Evolutionary conservation across 164 flowering plant species (phyloP).

Genomic region (Annona cherimola): DNA sequence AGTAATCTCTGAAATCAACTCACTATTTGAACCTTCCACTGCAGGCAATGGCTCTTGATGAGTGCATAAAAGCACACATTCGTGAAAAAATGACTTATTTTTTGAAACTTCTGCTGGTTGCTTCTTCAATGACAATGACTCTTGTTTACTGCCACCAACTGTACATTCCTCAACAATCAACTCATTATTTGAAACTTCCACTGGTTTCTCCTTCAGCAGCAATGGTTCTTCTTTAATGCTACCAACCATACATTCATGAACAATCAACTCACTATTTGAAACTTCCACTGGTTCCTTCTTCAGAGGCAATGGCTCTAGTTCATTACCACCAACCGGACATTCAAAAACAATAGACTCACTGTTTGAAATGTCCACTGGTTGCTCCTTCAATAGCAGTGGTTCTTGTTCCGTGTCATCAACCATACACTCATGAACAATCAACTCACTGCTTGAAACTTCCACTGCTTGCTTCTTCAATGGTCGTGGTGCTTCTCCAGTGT

Average conservation of each 20-base stretch:
- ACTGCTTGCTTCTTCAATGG: constrained; percentile 14
- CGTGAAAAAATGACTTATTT: constrained; percentile 4
- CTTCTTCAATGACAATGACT: not conserved
- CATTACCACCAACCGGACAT: too few relatives aligned
- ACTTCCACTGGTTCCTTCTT: constrained; percentile 15
- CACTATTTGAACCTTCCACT: constrained; percentile 21
- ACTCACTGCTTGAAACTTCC: constrained; percentile 22
- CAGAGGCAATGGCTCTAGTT: constrained; percentile 15
- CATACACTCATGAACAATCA: constrained; percentile 35
- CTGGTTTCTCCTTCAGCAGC: constrained; percentile 7
- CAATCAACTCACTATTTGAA: constrained; percentile 15
- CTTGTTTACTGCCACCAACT: too few relatives aligned
- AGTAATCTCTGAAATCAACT: constrained; percentile 23
- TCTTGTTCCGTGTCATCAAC: constrained; percentile 30
- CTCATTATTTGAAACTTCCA: constrained; percentile 23
- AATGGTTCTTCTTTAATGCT: not conserved
- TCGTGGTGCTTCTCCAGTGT: constrained; percentile 22
- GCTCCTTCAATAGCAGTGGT: constrained; percentile 11
- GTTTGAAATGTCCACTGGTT: constrained; percentile 19
- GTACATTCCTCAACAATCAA: constrained; percentile 15
- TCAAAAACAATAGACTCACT: constrained; percentile 21
- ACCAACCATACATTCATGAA: too few relatives aligned
- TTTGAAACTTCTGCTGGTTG: constrained; percentile 20
- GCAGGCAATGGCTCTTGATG: constrained; percentile 12
- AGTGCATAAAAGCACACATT: too few relatives aligned